Conservation (phyloP, 352 stramenopile genomes). For the Phytophthora vignae region DNA sequence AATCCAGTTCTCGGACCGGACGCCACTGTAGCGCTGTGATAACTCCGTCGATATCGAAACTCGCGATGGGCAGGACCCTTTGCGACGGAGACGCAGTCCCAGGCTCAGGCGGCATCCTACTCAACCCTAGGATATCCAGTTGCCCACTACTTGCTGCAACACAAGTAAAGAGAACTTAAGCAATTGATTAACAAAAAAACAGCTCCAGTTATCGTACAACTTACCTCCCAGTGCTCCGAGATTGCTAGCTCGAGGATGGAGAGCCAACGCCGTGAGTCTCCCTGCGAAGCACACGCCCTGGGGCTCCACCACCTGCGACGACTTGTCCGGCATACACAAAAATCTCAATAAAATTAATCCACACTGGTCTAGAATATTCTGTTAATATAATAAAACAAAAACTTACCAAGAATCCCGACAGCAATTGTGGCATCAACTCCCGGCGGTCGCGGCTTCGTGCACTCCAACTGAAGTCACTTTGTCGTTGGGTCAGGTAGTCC, state of each 20-base stretch:
- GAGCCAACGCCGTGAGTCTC: slow-evolving; percentile 42
- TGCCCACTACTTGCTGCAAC: slow-evolving; percentile 34
- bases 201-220: not conserved
- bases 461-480: slow-evolving; percentile 49
- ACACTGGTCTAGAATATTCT: not conserved
- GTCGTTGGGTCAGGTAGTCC: slow-evolving; percentile 38
- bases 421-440: slow-evolving; percentile 38
- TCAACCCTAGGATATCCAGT: slow-evolving; percentile 31
- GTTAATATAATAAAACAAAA: not conserved
- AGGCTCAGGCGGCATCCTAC: not conserved
- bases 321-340: slow-evolving; percentile 20
- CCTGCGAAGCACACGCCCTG: slow-evolving; percentile 24
- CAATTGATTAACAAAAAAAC: not conserved
- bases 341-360: not conserved
- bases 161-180: not conserved
- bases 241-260: slow-evolving; percentile 35
- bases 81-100: slow-evolving; percentile 11
- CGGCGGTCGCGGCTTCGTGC: slow-evolving; percentile 28
- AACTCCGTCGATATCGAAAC: slow-evolving; percentile 19
- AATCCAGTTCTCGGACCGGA: slow-evolving; percentile 34
- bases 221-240: slow-evolving; percentile 51
- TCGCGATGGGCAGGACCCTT: slow-evolving; percentile 11
- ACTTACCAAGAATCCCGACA: slow-evolving; percentile 40
- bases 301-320: slow-evolving; percentile 36
- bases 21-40: slow-evolving; percentile 48